Percentiles rank a stretch among this genome's conserved stretches.
These are phyloP conservation scores for Cryptosporidium sp. DNA, from an alignment of 169 alveolate species.

Conservation along the genomic window DNA sequence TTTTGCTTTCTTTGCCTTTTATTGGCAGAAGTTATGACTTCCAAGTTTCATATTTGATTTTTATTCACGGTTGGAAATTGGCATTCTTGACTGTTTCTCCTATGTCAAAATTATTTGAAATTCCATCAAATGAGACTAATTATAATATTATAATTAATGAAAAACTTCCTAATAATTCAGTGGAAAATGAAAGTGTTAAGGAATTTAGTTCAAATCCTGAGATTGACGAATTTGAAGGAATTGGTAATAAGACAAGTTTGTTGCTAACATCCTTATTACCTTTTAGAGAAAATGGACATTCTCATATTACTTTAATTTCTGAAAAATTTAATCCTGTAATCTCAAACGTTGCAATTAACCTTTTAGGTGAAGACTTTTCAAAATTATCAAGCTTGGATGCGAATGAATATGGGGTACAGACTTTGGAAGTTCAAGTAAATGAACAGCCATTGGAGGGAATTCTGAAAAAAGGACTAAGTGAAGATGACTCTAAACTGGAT, in stretches of 20 bases:
- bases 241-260: not conserved
- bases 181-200: not conserved
- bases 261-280: not conserved
- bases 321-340: slow-evolving; percentile 26
- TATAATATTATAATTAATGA: not conserved
- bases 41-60: slow-evolving; percentile 23
- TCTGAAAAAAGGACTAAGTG: not conserved
- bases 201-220: not conserved
- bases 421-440: slow-evolving; percentile 1
- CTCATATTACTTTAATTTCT: slow-evolving; percentile 54
- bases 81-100: slow-evolving; percentile 29
- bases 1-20: slow-evolving; percentile 34
- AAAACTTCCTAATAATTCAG: not conserved
- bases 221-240: not conserved
- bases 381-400: not conserved
- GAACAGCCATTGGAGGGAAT: slow-evolving; percentile 12
- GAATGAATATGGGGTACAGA: not conserved
- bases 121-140: not conserved
- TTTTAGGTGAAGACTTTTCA: not conserved
- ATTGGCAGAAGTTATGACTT: slow-evolving; percentile 24
- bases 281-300: slow-evolving; percentile 37
- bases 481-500: slow-evolving; percentile 2
- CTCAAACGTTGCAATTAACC: slow-evolving; percentile 18
- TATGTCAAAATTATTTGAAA: not conserved
- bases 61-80: slow-evolving; percentile 32